Base-by-base conservation (phyloP, 305 asterid genomes). In the Solanum chacoense region DNA sequence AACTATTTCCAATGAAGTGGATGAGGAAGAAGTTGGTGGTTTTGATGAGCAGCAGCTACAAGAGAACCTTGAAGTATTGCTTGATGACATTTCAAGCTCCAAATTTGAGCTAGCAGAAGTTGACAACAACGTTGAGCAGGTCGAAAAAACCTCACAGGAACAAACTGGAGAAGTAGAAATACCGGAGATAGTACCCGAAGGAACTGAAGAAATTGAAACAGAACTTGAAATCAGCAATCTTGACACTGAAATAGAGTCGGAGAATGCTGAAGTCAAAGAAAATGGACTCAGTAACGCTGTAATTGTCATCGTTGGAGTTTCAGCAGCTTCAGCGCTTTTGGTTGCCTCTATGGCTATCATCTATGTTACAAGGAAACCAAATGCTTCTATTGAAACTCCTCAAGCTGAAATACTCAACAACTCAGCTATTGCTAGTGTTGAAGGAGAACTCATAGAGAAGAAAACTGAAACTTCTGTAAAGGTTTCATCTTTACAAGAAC, bases 301-400 rank as follows among this genome's bases (percentile, higher is more conserved):
- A 73, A 9, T 89, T 37, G 12, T 88, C 34, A 31, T 31, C 42
- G 93, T 91, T 67, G 84, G 86, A 45, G 86, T 91, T 83, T 89
- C 86, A 74, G n/a, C 89, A 36, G 73, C 75, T 40, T 86, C 91
- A 71, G 12, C 88, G 29, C 10, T 91, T 18, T 88, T 91, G 69
- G 87, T 91, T 50, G 87, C 91, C 84, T 93, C 92, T 79, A 69
- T 94, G 37, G 93, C 90, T 80, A 84, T 90, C 85, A 13, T 93
- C 26, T 37, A 88, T 85, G 81, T 40, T 65, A 34, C 88, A 34
- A 91, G 87, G 85, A 89, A 89, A 91, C 59, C 84, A 83, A 91
- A 87, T 72, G 88, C 85, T 63, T 85, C 89, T 29, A 86, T 29
- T 38, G 89, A 72, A 88, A 85, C 88, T 32, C 91, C 87, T 38